Evolutionary conservation across 352 stramenopile genomes (phyloP), one percentile per base, ranked within the genome.

Genomic region (Phytophthora tentaculata): DNA sequence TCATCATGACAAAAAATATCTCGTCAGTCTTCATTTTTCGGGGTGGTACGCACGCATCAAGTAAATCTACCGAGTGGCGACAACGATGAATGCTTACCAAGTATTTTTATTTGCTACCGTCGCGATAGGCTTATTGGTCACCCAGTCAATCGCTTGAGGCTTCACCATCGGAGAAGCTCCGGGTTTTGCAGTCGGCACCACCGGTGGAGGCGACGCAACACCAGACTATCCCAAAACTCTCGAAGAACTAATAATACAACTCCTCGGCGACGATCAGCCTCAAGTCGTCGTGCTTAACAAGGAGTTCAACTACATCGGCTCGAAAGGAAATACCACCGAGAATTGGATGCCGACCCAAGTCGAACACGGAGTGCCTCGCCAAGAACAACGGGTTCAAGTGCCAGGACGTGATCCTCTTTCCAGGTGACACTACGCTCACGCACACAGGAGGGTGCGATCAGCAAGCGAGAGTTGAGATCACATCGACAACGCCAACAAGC

Each of bases 361-460:
- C 57, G 58, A 74, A 52, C 14, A 56, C 51, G 13, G 41, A 60
- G 16, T 88, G 79, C 16, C 64, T 84, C 39, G 67, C 51, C 52
- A 71, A 75, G 58, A 75, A 75, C n/a, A 75, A 82, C 50, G 74
- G 65, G 12, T 77, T 73, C 53, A 55, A 66, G 23, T 64, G 64
- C 12, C 76, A 81, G 23, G 64, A 84, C 19, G 73, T 80, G 8
- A 81, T 84, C 51, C 41, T 84, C 19, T 65, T 77, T 41, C 52
- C 44, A 10, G 69, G 71, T 14, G 73, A 73, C 56, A 86, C 80
- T 23, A 70, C 61, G 28, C 70, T 83, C 41, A 67, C 67, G 32
- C 74, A 77, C 28, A 86, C 76, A 0, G 76, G 80, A 17, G 80
- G 80, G 8, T 86, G 76, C 51, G 63, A 64, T 12, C 64, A 87